Conservation (phyloP, 768 basidiomycete species). For the Kwoniella heveanensis region DNA sequence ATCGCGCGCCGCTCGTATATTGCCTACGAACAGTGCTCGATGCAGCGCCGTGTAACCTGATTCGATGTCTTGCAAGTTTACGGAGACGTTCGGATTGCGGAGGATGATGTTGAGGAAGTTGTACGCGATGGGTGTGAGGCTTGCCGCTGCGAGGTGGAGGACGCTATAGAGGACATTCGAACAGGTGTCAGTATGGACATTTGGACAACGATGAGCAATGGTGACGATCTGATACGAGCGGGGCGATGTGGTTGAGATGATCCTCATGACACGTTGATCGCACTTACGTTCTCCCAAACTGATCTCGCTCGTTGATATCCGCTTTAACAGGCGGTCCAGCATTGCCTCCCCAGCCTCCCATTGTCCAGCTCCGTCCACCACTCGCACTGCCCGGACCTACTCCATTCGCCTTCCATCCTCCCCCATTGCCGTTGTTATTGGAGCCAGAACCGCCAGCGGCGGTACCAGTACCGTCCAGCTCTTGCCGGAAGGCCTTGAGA, state of each 20-base stretch:
- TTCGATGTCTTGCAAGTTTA: slow-evolving; percentile 79
- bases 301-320: slow-evolving; percentile 56
- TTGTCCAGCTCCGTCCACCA: slow-evolving; percentile 43
- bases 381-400: slow-evolving; percentile 32
- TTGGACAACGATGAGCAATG: too few species aligned
- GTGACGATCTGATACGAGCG: too few species aligned
- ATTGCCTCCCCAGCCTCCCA: slow-evolving; percentile 34
- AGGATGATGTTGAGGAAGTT: slow-evolving; percentile 79
- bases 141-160: slow-evolving; percentile 76
- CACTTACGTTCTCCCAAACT: slow-evolving; percentile 52
- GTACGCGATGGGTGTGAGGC: slow-evolving; percentile 65
- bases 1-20: slow-evolving; percentile 63
- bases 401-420: neutral
- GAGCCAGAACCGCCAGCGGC: neutral
- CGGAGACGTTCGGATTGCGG: slow-evolving; percentile 71
- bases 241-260: too few species aligned
- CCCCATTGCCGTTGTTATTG: slow-evolving; percentile 14
- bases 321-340: slow-evolving; percentile 32
- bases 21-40: slow-evolving; percentile 77
- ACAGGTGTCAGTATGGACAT: neutral
- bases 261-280: too few species aligned
- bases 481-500: slow-evolving; percentile 49
- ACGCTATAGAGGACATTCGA: slow-evolving; percentile 61
- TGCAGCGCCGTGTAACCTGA: slow-evolving; percentile 91
- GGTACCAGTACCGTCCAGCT: slow-evolving; percentile 35